Percentiles rank a stretch among this genome's conserved stretches.
Evolutionary conservation across 2,329 filamentous ascomycete genomes (phyloP).

Genomic region (Reticulascus tulasneorum): DNA sequence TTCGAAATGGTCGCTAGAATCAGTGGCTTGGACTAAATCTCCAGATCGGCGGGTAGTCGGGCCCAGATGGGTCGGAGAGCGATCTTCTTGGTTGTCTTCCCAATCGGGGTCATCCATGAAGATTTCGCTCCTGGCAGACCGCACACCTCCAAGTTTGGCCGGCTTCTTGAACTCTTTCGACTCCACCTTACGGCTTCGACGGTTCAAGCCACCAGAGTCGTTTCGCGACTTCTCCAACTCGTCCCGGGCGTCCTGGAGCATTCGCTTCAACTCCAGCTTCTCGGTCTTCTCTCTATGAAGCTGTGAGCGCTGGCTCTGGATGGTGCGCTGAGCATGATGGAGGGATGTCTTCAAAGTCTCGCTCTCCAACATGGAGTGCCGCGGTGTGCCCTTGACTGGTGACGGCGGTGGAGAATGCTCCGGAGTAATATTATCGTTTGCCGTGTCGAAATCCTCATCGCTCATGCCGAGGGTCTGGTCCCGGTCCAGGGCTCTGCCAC

Average conservation of each 20-base stretch:
- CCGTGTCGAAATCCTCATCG: conserved; percentile 61
- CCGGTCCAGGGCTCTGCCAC: conserved; percentile 63
- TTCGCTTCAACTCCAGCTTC: conserved; percentile 90
- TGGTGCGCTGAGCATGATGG: conserved; percentile 91
- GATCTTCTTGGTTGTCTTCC: conserved; percentile 67
- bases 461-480: conserved; percentile 56
- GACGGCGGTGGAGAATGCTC: conserved; percentile 89
- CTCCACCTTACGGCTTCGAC: conserved; percentile 59
- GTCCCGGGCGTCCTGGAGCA: conserved; percentile 92
- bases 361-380: conserved; percentile 87
- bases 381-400: conserved; percentile 84
- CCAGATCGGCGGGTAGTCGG: conserved; percentile 21
- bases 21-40: conserved; percentile 26
- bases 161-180: conserved; percentile 76
- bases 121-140: conserved; percentile 73
- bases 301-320: conserved; percentile 90
- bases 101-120: conserved; percentile 78
- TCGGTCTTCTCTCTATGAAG: conserved; percentile 98
- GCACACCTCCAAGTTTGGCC: conserved; percentile 62
- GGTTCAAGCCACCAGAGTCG: conserved; percentile 46
- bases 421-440: conserved; percentile 68
- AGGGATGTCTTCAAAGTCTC: conserved; percentile 94
- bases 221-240: conserved; percentile 73
- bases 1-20: conserved; percentile 68
- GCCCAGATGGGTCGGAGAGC: conserved; percentile 41